Percentiles rank a stretch among this genome's conserved stretches.
phyloP scores from a whole-genome alignment of 495 filamentous ascomycete species.

The Cryomyces minteri region DNA sequence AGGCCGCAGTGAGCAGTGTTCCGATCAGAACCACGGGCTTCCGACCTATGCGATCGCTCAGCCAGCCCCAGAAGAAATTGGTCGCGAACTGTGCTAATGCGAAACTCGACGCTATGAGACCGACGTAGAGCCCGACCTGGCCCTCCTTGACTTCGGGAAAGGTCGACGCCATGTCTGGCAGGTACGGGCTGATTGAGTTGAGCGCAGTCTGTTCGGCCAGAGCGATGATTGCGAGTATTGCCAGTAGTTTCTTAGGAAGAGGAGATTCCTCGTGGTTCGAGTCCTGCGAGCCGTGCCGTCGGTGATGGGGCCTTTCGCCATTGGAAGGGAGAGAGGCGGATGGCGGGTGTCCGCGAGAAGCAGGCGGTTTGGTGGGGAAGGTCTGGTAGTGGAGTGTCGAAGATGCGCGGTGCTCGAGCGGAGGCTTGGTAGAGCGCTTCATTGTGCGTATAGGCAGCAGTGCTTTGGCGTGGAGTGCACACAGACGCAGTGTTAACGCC shows the following conservation, averaged over 20 bases:
- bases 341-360: conserved; percentile 44
- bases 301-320: conserved; percentile 6
- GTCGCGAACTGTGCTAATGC: conserved; percentile 82
- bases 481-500: too few species aligned
- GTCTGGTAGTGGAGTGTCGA: conserved; percentile 81
- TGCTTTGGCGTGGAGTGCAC: too few species aligned
- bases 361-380: conserved; percentile 79
- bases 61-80: conserved; percentile 86
- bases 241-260: conserved; percentile 66
- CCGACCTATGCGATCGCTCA: conserved; percentile 76
- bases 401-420: conserved; percentile 32
- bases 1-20: conserved; percentile 58
- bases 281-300: conserved; percentile 5
- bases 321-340: conserved; percentile 15
- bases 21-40: conserved; percentile 86
- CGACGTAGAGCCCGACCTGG: conserved; percentile 75
- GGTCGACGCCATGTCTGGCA: conserved; percentile 74
- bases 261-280: conserved; percentile 32
- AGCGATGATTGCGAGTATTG: conserved; percentile 70
- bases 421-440: background rate
- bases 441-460: too few species aligned
- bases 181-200: conserved; percentile 91
- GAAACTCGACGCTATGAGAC: conserved; percentile 74
- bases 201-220: conserved; percentile 89
- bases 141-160: conserved; percentile 60